phyloP scores from a whole-genome alignment of 1,139 yeast genomes.

The Saccharomycopsis phalli region DNA sequence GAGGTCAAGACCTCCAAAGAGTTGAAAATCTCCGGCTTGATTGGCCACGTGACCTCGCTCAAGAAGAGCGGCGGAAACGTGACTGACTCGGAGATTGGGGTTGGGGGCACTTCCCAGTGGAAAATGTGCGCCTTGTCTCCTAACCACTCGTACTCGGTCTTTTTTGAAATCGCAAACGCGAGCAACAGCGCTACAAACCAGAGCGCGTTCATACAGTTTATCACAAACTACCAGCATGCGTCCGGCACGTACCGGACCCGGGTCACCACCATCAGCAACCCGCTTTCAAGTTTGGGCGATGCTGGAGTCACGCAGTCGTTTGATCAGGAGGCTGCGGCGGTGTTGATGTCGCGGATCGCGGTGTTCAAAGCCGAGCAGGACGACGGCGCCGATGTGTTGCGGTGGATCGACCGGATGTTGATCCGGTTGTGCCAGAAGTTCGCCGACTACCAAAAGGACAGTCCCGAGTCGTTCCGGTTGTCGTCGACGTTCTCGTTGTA shows the following conservation, averaged over 20 bases:
- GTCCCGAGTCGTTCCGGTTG: slow-evolving; percentile 65
- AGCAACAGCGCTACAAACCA: slow-evolving; percentile 28
- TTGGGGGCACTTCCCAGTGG: slow-evolving; percentile 89
- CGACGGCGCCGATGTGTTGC: slow-evolving; percentile 62
- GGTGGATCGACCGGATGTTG: slow-evolving; percentile 81
- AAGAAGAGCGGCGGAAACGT: slow-evolving; percentile 58
- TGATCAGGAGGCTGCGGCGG: slow-evolving; percentile 99
- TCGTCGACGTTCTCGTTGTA: slow-evolving; percentile 73
- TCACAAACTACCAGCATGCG: slow-evolving; percentile 72
- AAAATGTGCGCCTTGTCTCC: slow-evolving; percentile 78
- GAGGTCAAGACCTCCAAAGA: slow-evolving; percentile 87
- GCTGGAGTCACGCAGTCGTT: slow-evolving; percentile 51
- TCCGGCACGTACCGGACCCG: slow-evolving; percentile 79
- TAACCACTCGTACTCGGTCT: slow-evolving; percentile 75
- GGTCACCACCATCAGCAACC: slow-evolving; percentile 80
- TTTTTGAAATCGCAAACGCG: slow-evolving; percentile 70
- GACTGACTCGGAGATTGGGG: slow-evolving; percentile 87
- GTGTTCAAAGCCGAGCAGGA: slow-evolving; percentile 81
- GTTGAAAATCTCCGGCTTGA: slow-evolving; percentile 81
- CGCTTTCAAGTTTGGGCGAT: slow-evolving; percentile 36
- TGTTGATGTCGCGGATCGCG: slow-evolving; percentile 83
- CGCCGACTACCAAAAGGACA: slow-evolving; percentile 80
- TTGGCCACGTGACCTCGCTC: slow-evolving; percentile 85
- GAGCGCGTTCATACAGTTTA: slow-evolving; percentile 45
- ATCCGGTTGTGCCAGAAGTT: slow-evolving; percentile 80